Base-by-base conservation (phyloP, 805 yeast species). In the Metschnikowia borealis region DNA sequence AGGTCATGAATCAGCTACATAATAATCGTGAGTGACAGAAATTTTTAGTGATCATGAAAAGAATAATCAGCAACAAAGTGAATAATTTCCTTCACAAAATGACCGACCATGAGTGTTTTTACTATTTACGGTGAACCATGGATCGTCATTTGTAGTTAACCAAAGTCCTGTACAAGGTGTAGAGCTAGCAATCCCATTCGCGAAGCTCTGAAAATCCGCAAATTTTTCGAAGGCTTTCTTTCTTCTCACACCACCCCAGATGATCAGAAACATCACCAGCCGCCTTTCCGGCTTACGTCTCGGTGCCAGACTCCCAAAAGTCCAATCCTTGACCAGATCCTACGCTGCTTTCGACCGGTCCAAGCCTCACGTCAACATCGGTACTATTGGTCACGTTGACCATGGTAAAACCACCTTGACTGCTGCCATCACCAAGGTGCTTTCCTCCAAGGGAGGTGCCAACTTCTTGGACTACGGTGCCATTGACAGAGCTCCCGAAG, bases 311-410 rank as follows among this genome's bases (percentile, higher is more conserved):
- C 47, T 54, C 48, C 46, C 58, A 20, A 41, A 60, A 38, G 55
- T 53, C 49, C 66, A 70, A 33, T 49, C 67, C 43, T 56, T 67
- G 33, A 55, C 59, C 55, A 70, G 77, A 66, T 43, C 63, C 14
- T 73, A 73, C 57, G 96, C 96, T 55, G 80, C 92, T 45, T 94
- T 92, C 69, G 87, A 87, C 73, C 92, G 99, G 78, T 79, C 90
- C 61, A 94, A 94, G 79, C 98, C 98, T 45, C 98, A 92, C 70
- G 85, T 92, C 62, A 92, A 92, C 76, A 81, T 92, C 62, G 99
- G 98, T 77, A 92, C 98, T 69, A 92, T 92, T 70, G 98, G 98
- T 61, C 98, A 92, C 73, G 98, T 92, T 60, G 99, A 92, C 78
- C 98, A 92, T 75, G 99, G 99, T 74, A 92, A 92, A 77, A 91